These are phyloP conservation scores for Paralagenidium karlingii DNA, from an alignment of 352 stramenopile genomes.

Conservation along the genomic window DNA sequence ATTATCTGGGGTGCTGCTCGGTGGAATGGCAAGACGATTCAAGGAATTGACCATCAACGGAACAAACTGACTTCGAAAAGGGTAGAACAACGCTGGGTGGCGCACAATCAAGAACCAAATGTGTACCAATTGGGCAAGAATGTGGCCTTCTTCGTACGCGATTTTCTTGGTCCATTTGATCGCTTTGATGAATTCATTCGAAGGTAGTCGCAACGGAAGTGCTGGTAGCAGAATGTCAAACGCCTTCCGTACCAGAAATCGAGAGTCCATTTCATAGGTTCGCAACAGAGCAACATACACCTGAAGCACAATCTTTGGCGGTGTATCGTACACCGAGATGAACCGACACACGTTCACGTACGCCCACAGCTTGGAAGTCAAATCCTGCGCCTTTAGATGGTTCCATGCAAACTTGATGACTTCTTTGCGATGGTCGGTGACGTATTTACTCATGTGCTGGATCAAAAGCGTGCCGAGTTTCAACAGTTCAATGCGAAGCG, in stretches of 20 bases:
- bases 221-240: constrained; percentile 94
- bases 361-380: constrained; percentile 93
- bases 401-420: constrained; percentile 99
- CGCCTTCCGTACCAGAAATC: constrained; percentile 88
- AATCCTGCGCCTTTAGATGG: constrained; percentile 91
- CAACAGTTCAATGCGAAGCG: constrained; percentile 85
- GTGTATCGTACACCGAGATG: constrained; percentile 93
- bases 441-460: constrained; percentile 88
- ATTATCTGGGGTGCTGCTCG: constrained; percentile 89
- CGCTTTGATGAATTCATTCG: constrained; percentile 90
- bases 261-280: constrained; percentile 90
- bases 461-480: constrained; percentile 94
- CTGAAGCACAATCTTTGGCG: constrained; percentile 95
- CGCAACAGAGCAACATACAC: constrained; percentile 92
- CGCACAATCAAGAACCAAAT: constrained; percentile 96
- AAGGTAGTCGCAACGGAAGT: constrained; percentile 78
- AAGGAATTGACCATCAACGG: constrained; percentile 95
- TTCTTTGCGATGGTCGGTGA: constrained; percentile 91
- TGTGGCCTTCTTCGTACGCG: constrained; percentile 95
- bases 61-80: constrained; percentile 88
- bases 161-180: constrained; percentile 98
- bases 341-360: constrained; percentile 97
- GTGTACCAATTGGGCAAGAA: constrained; percentile 92
- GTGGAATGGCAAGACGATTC: constrained; percentile 90
- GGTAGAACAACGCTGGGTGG: constrained; percentile 89